Percentiles rank a stretch among this genome's conserved stretches.
phyloP scores from a whole-genome alignment of 1,284 basidiomycete species.

The Moniliella sp. region DNA sequence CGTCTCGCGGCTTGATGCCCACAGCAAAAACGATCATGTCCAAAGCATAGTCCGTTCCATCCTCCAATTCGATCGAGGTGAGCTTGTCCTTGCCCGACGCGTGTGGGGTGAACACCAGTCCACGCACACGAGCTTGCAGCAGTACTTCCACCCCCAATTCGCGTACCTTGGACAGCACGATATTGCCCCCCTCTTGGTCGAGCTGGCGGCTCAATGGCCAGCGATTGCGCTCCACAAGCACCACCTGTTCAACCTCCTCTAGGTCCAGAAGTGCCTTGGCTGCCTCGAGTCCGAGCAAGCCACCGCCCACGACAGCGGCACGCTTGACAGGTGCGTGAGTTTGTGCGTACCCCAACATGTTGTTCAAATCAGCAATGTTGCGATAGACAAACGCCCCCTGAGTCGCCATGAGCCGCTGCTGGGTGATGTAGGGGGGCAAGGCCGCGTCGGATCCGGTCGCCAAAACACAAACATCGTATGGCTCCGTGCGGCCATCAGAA shows the following conservation, averaged over 20 bases:
- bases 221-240: constrained; percentile 45
- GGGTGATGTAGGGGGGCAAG: constrained; percentile 45
- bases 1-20: constrained; percentile 47
- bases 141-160: constrained; percentile 47
- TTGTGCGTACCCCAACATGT: constrained; percentile 12
- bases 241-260: constrained; percentile 37
- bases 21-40: constrained; percentile 32
- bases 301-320: constrained; percentile 50
- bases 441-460: constrained; percentile 51
- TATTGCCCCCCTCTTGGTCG: constrained; percentile 47
- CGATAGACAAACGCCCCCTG: constrained; percentile 52
- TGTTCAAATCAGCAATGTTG: constrained; percentile 39
- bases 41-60: constrained; percentile 20
- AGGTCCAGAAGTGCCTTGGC: constrained; percentile 53
- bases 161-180: constrained; percentile 48
- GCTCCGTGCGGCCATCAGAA: constrained; percentile 39
- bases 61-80: constrained; percentile 2
- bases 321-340: constrained; percentile 39
- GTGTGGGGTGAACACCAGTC: constrained; percentile 30
- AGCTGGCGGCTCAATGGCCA: constrained; percentile 52
- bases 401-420: constrained; percentile 36
- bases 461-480: constrained; percentile 43
- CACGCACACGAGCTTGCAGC: constrained; percentile 40
- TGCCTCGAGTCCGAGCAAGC: constrained; percentile 51
- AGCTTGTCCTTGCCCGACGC: no score